phyloP scores from a whole-genome alignment of 208 protist genomes.

The Naegleria gruberi region DNA sequence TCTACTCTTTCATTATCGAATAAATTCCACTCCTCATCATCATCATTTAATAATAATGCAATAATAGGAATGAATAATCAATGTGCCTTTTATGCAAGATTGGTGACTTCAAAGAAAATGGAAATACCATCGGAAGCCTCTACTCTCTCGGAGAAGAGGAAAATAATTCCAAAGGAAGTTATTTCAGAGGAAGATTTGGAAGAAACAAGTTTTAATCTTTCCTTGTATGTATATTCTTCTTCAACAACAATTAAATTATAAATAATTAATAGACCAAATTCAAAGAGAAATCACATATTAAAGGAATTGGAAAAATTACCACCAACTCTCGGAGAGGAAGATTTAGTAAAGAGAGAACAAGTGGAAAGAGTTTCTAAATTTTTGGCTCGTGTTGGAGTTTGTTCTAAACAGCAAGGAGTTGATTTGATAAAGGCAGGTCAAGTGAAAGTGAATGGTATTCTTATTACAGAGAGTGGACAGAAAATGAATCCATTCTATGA shows the following conservation, averaged over 20 bases:
- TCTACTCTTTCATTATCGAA: too few relatives aligned
- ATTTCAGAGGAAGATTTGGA: too few relatives aligned
- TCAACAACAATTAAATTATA: not conserved
- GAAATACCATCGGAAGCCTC: too few relatives aligned
- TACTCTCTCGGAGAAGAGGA: too few relatives aligned
- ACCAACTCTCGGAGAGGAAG: not conserved
- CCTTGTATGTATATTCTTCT: not conserved
- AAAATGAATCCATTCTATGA: not conserved
- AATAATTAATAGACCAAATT: not conserved
- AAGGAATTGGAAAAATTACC: not conserved
- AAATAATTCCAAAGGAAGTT: too few relatives aligned
- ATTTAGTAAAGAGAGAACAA: not conserved
- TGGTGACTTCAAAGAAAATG: too few relatives aligned
- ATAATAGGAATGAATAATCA: too few relatives aligned
- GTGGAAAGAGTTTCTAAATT: not conserved
- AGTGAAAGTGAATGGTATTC: constrained; percentile 2
- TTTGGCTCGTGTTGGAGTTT: not conserved
- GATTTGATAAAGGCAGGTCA: not conserved
- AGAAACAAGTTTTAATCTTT: too few relatives aligned
- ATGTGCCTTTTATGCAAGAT: too few relatives aligned
- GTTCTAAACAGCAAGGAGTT: not conserved
- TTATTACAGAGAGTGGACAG: not conserved
- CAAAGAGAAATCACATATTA: not conserved
- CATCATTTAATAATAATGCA: too few relatives aligned
- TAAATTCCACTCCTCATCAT: too few relatives aligned